These are phyloP conservation scores for Asterochloris erici DNA, from an alignment of 139 green algal genomes.

Conservation along the genomic window DNA sequence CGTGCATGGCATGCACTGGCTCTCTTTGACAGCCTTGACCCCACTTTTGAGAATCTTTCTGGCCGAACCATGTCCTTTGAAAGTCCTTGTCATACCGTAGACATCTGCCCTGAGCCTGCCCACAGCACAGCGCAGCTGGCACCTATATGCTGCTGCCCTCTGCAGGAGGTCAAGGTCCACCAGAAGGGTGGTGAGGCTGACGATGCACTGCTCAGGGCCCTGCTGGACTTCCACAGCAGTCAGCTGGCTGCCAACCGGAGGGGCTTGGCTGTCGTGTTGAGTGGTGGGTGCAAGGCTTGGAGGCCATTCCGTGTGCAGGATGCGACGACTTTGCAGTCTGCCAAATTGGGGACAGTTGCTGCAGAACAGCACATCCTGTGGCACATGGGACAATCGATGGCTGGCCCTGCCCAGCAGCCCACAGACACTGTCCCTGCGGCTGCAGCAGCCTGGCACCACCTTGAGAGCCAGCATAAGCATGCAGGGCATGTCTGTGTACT, in stretches of 20 bases:
- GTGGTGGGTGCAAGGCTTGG: neutral
- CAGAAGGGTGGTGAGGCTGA: slow-evolving; percentile 3
- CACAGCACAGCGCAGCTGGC: neutral
- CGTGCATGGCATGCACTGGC: neutral
- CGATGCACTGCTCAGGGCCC: slow-evolving; percentile 2
- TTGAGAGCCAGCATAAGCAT: no score
- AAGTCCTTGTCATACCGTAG: no score
- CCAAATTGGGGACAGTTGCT: neutral
- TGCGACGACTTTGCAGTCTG: neutral
- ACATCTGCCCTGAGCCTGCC: no score
- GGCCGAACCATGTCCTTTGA: no score
- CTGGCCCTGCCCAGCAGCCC: neutral
- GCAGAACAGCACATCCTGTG: neutral
- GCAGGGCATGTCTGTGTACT: no score
- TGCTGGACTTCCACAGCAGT: slow-evolving; percentile 14
- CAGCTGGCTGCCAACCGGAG: slow-evolving; percentile 1
- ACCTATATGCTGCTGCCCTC: neutral
- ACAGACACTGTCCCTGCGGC: neutral
- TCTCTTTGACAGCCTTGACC: no score
- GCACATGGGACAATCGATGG: neutral
- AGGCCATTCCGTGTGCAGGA: no score
- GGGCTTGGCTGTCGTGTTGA: neutral
- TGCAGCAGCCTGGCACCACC: no score
- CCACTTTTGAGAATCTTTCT: no score
- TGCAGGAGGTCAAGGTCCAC: neutral